These are phyloP conservation scores for Lasiodiplodia sp. DNA, from an alignment of 2,329 filamentous ascomycete species.

Conservation along the genomic window DNA sequence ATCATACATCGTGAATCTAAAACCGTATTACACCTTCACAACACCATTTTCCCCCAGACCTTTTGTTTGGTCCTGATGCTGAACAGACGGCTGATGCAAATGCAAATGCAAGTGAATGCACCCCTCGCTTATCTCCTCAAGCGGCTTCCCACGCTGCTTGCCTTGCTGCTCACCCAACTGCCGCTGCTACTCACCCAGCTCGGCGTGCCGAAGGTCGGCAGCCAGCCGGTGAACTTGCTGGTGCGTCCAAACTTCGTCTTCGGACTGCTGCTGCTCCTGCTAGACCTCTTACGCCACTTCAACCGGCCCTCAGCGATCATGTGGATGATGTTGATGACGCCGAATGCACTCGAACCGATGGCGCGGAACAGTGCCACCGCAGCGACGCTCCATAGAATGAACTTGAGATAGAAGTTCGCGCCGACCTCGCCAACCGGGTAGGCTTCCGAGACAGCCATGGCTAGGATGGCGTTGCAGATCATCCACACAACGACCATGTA, in stretches of 20 bases:
- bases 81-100: not conserved
- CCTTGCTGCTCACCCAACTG: slow-evolving; percentile 28
- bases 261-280: not conserved
- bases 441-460: slow-evolving; percentile 89
- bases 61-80: not conserved
- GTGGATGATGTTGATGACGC: slow-evolving; percentile 83
- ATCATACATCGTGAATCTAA: slow-evolving; percentile 21
- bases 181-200: slow-evolving; percentile 20
- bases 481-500: slow-evolving; percentile 99
- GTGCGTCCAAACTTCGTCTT: slow-evolving; percentile 14
- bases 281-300: slow-evolving; percentile 52
- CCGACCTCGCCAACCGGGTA: slow-evolving; percentile 76
- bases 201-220: slow-evolving; percentile 5
- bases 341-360: slow-evolving; percentile 80
- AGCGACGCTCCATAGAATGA: slow-evolving; percentile 93
- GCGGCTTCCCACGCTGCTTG: slow-evolving; percentile 14
- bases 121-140: slow-evolving; percentile 1
- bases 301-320: slow-evolving; percentile 86
- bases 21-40: not conserved
- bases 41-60: not conserved
- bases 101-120: not conserved
- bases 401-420: slow-evolving; percentile 87
- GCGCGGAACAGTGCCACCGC: slow-evolving; percentile 86
- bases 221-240: slow-evolving; percentile 5
- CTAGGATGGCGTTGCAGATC: slow-evolving; percentile 87